Conservation (phyloP, 257 asterid genomes). For the Forsythia viridissima region DNA sequence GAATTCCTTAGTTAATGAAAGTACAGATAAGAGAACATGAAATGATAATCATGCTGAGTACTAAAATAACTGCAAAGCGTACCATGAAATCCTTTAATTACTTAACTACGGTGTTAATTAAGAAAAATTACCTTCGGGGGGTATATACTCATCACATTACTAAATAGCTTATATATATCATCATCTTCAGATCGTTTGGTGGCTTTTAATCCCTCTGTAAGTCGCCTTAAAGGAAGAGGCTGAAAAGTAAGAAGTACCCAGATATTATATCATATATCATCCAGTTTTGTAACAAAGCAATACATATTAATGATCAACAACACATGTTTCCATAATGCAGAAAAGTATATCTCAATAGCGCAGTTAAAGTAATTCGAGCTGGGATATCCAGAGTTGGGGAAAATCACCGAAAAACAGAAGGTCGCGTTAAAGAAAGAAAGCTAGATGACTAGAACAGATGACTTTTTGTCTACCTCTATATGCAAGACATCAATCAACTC, state of each 20-base stretch:
- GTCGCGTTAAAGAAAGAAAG: background rate
- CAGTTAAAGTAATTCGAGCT: slow-evolving; percentile 1
- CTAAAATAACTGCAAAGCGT: slow-evolving; percentile 4
- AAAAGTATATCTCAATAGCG: slow-evolving; percentile 10
- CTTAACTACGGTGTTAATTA: background rate
- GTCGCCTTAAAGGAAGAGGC: slow-evolving; percentile 85
- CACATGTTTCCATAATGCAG: background rate
- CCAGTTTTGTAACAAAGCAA: slow-evolving; percentile 14
- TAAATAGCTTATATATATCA: slow-evolving; percentile 73
- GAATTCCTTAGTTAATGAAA: background rate
- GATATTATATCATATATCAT: slow-evolving; percentile 11
- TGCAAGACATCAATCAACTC: background rate
- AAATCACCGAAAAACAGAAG: slow-evolving; percentile 6
- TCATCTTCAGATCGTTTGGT: slow-evolving; percentile 63
- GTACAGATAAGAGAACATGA: slow-evolving; percentile 3
- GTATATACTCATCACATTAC: slow-evolving; percentile 60
- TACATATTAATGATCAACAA: background rate
- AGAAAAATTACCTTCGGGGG: slow-evolving; percentile 72
- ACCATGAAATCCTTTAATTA: background rate
- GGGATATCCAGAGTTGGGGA: background rate
- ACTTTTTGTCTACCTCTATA: background rate
- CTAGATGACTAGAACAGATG: background rate
- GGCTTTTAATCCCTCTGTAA: slow-evolving; percentile 73
- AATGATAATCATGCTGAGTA: background rate
- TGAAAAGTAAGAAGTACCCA: slow-evolving; percentile 41